A percentile compares a stretch with the other conserved stretches of the same genome.
Conservation (phyloP, 2,329 filamentous ascomycete genomes). For the Fusarium proliferatum region DNA sequence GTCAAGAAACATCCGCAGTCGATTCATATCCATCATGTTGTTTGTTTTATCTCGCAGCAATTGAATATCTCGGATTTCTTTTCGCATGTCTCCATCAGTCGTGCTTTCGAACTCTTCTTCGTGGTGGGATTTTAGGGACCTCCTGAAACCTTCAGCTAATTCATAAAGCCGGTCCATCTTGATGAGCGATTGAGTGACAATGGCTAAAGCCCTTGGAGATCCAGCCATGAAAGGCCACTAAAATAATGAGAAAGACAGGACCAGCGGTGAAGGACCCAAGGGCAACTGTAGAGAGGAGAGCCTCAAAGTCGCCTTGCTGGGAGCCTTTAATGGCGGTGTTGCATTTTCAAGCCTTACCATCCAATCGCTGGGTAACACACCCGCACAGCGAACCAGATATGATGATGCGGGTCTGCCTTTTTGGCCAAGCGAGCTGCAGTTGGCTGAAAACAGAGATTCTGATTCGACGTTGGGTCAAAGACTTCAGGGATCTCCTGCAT, state of each 20-base stretch:
- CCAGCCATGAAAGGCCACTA: neutral
- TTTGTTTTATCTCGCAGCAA: neutral
- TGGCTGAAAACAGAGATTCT: neutral
- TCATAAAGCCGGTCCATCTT: neutral
- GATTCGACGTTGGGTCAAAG: slow-evolving; percentile 1
- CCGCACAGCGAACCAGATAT: neutral
- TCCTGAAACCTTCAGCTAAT: neutral
- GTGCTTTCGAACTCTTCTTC: neutral
- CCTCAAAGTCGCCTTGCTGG: neutral
- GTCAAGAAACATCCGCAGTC: neutral
- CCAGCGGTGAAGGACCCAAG: neutral
- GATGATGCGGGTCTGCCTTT: neutral
- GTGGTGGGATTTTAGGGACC: neutral
- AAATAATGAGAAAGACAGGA: neutral
- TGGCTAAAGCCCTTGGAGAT: no score
- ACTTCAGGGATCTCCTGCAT: neutral
- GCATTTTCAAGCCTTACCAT: neutral
- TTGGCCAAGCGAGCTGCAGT: neutral
- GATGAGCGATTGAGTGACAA: neutral
- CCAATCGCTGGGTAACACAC: neutral
- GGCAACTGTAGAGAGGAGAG: neutral
- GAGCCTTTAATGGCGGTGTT: slow-evolving; percentile 1
- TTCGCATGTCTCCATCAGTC: neutral
- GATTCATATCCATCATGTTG: slow-evolving; percentile 20
- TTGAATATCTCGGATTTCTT: neutral